Evolutionary conservation across 2,329 filamentous ascomycete species (phyloP), one percentile per base, ranked within the genome.

Genomic region (Neofusicoccum umdonicola): DNA sequence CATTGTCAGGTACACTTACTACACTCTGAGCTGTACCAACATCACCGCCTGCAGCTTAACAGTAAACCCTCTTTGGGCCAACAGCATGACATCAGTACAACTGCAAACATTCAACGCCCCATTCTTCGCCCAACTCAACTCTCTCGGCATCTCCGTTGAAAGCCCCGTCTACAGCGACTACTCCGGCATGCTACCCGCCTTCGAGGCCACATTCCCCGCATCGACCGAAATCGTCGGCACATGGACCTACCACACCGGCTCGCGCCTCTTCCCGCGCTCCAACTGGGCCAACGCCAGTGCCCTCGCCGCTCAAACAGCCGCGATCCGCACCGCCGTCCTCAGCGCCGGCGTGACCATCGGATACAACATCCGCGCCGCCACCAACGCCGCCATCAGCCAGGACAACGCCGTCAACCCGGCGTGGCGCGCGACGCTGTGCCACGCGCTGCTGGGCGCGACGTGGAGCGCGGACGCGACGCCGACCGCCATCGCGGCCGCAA

Each of bases 211-310:
- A 62, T 74, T 74, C 57, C 50, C 71, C 72, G 71, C 44, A 35
- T 71, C 71, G 12, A 76, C 69, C 9, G 72, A 74, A 3, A 68
- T 69, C 72, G 4, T 74, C 71, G 3, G 71, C 71, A n/a, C 70
- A 70, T 2, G 75, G 65, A 68, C 72, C 3, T 73, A 74, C 71
- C 58, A 76, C 73, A 50, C 80, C 2, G 80, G 77, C 0, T 85
- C 83, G 0, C 74, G 83, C 13, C 73, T 86, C 1, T 63, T 86
- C 3, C 80, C 80, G 1, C 72, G 73, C 22, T 69, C 71, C 11
- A 79, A 78, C 66, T 81, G 74, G 70, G 69, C 69, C n/a, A 77
- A 78, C 47, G 69, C 69, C 0, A 62, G 76, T 0, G 70, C 76
- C 7, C 39, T n/a, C 9, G 35, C 61, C 0, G 80, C 76, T 61